These are phyloP conservation scores for Bondarzewia mesenterica DNA, from an alignment of 1,284 basidiomycete genomes.

Conservation along the genomic window DNA sequence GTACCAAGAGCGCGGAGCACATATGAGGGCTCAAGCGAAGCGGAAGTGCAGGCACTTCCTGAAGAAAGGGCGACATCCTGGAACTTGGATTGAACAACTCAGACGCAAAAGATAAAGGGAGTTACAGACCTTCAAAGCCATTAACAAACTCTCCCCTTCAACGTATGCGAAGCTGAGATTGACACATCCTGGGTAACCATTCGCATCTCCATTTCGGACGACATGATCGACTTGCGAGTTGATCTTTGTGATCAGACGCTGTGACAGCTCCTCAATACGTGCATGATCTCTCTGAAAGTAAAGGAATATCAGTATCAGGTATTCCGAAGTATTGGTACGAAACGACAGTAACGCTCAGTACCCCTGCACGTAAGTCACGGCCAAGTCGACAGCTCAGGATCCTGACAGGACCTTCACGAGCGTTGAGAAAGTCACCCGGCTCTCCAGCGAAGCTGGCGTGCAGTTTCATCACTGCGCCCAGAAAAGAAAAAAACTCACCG, in stretches of 20 bases:
- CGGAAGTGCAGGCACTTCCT: conserved; percentile 97
- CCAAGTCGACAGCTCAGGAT: conserved; percentile 36
- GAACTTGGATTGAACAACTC: conserved; percentile 7
- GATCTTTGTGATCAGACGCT: conserved; percentile 80
- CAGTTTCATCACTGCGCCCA: conserved; percentile 39
- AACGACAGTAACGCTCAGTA: conserved; percentile 49
- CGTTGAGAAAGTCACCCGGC: conserved; percentile 13
- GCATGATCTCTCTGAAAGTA: conserved; percentile 70
- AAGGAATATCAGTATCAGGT: conserved; percentile 16
- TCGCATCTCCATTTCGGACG: conserved; percentile 86
- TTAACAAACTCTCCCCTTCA: conserved; percentile 94
- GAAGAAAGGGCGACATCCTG: conserved; percentile 96
- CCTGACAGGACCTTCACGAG: conserved; percentile 3
- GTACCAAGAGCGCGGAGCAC: conserved; percentile 90
- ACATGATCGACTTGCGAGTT: conserved; percentile 83
- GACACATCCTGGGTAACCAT: conserved; percentile 89
- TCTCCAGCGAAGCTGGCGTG: conserved; percentile 26
- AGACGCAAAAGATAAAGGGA: not conserved
- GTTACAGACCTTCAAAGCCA: conserved; percentile 89
- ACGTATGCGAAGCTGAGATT: conserved; percentile 97
- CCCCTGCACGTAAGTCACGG: conserved; percentile 79
- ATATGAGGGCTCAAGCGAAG: conserved; percentile 97
- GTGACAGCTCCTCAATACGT: conserved; percentile 70
- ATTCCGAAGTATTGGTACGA: conserved; percentile 7
- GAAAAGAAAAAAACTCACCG: conserved; percentile 48